These are phyloP conservation scores for Bombardia bombarda DNA, from an alignment of 495 filamentous ascomycete species.

Conservation along the genomic window DNA sequence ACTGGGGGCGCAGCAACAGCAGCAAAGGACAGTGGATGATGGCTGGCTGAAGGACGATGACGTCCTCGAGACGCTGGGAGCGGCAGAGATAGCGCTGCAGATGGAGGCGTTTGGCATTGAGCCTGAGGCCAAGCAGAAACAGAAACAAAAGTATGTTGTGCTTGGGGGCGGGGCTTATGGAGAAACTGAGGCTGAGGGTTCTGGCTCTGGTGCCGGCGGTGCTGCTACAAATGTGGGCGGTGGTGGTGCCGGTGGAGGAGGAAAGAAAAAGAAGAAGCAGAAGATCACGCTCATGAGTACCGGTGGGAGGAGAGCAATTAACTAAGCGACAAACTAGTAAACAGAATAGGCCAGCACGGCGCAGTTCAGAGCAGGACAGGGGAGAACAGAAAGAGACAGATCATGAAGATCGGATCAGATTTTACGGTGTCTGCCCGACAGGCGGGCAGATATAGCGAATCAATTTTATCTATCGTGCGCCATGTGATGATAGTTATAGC, in stretches of 20 bases:
- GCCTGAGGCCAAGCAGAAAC: slow-evolving; percentile 14
- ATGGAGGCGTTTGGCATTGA: slow-evolving; percentile 38
- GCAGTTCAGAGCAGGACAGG: too few relatives aligned
- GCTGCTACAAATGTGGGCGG: slow-evolving; percentile 9
- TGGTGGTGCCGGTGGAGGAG: slow-evolving; percentile 13
- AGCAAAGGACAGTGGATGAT: slow-evolving; percentile 47
- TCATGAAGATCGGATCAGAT: too few relatives aligned
- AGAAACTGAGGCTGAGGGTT: slow-evolving; percentile 2
- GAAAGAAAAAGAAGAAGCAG: slow-evolving; percentile 84
- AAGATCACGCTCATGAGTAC: slow-evolving; percentile 96
- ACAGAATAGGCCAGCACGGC: too few relatives aligned
- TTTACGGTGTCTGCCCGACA: too few relatives aligned
- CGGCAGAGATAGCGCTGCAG: slow-evolving; percentile 33
- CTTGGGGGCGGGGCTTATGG: too few relatives aligned
- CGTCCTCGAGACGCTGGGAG: slow-evolving; percentile 24
- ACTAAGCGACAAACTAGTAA: too few relatives aligned
- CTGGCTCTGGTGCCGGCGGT: slow-evolving; percentile 10
- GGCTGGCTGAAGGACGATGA: slow-evolving; percentile 68
- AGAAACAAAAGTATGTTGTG: too few relatives aligned
- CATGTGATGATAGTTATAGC: too few relatives aligned
- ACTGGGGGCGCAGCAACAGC: slow-evolving; percentile 18
- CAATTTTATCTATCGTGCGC: too few relatives aligned
- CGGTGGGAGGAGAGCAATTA: slow-evolving; percentile 32
- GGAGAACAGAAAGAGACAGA: too few relatives aligned
- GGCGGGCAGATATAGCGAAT: too few relatives aligned